Base-by-base conservation (phyloP, 2,329 filamentous ascomycete species). In the Stachybotrys chartarum region DNA sequence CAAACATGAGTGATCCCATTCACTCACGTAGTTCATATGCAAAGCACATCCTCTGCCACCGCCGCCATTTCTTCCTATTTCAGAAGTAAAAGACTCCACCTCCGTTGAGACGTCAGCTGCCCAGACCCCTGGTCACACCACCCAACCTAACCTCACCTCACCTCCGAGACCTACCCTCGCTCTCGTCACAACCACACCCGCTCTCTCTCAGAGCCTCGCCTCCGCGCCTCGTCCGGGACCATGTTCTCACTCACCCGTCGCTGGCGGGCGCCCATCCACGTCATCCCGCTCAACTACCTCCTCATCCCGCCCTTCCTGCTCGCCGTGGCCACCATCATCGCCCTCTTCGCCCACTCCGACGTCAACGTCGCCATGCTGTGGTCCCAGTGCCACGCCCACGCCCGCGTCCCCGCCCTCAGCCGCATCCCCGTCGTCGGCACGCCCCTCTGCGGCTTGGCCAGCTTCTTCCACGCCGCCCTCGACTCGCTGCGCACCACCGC, bases 331-430 rank as follows among this genome's bases (percentile, higher is more conserved):
- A 79, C 78, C 5, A 67, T 67, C 31, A 55, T 68, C 58, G 61
- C 68, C 30, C 73, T 81, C 60, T 75, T 78, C 59, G 55, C 70
- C 32, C 72, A 78, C 65, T 72, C 73, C 47, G 78, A 80, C 66
- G 72, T 79, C 65, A 78, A 81, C 70, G 69, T 75, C 55, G 73
- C 76, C 17, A 69, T 80, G 58, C 76, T 82, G 57, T 80, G 75
- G 69, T 80, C 77, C 48, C 78, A 81, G 61, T 82, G 79, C 66
- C 75, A 80, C 63, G 70, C 79, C 2, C 75, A 67, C 56, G 66
- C 76, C 8, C 75, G 74, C 16, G 63, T 81, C 24, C 76, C 75
- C 11, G 68, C 53, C 17, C 63, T 82, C 24, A 75, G 73, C 50
- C 72, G 65, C n/a, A 62, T 78, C 3, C 77, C 77, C 6, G 57